phyloP scores from a whole-genome alignment of 331 rosid genomes.

The Pyrus hybrid region DNA sequence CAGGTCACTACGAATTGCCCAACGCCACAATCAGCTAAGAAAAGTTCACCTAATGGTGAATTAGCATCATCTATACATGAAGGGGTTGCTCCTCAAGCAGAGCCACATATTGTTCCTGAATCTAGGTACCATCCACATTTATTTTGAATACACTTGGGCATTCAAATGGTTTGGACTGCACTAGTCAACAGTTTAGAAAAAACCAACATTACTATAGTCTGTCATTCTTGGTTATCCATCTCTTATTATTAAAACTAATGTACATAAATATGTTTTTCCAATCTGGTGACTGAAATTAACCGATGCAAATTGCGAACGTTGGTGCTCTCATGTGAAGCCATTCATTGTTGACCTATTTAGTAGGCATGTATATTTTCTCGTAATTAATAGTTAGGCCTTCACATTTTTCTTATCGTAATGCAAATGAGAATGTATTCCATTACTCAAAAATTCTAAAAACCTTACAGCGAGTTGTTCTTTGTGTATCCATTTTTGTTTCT shows the following conservation, averaged over 20 bases:
- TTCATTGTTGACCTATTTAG: not conserved
- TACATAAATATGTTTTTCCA: not conserved
- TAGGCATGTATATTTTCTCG: not conserved
- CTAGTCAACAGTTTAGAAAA: not conserved
- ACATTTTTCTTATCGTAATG: not conserved
- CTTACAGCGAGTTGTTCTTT: not conserved
- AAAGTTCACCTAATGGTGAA: conserved; percentile 34
- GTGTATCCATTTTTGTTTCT: not conserved
- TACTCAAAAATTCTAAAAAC: not conserved
- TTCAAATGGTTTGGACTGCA: not conserved
- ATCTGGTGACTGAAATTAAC: not conserved
- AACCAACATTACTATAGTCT: not conserved
- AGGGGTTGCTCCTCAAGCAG: conserved; percentile 32
- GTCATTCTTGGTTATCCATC: not conserved
- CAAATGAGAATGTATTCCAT: not conserved
- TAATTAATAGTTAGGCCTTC: not conserved
- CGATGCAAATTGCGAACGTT: not conserved
- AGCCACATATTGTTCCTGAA: conserved; percentile 47
- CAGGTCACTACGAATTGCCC: conserved; percentile 36
- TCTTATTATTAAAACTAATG: not conserved
- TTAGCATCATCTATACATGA: conserved; percentile 34
- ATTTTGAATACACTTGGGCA: not conserved
- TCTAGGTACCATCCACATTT: conserved; percentile 53
- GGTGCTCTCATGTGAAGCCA: not conserved
- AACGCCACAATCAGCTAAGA: conserved; percentile 31